Evolutionary conservation across 345 rosid species (phyloP).

Genomic region (Viola odorata): DNA sequence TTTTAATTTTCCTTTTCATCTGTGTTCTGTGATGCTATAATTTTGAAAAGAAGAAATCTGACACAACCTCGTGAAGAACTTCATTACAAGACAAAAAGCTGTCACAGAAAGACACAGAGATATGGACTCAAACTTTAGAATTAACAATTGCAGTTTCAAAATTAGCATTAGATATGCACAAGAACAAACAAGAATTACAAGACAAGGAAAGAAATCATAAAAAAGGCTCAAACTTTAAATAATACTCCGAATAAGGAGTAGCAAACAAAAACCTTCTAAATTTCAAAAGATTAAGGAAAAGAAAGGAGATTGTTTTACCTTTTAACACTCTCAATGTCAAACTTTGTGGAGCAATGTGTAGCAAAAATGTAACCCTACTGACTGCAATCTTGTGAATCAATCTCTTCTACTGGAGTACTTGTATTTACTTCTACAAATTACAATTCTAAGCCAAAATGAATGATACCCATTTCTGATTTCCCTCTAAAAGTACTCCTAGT

Average conservation of each 20-base stretch:
- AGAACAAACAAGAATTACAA: conserved; percentile 23
- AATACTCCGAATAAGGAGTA: no score
- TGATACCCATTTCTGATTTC: background rate
- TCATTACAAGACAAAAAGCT: conserved; percentile 71
- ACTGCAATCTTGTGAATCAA: conserved; percentile 9
- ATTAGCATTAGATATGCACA: conserved; percentile 2
- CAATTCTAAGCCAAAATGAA: conserved; percentile 1
- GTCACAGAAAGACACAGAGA: conserved; percentile 39
- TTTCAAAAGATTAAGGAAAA: conserved; percentile 17
- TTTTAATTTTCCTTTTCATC: background rate
- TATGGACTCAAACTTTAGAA: background rate
- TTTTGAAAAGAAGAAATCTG: conserved; percentile 43
- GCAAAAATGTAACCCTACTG: conserved; percentile 4
- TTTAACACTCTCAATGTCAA: conserved; percentile 5
- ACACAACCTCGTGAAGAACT: conserved; percentile 85
- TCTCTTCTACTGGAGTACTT: background rate
- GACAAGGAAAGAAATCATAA: conserved; percentile 9
- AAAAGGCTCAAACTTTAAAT: conserved; percentile 4
- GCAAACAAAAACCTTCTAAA: conserved; percentile 25
- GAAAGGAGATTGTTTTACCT: conserved; percentile 7
- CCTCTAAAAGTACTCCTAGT: no score
- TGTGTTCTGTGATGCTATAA: no score
- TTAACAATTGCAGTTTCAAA: conserved; percentile 3
- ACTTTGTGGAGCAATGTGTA: conserved; percentile 39
- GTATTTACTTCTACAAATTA: no score